These are phyloP conservation scores for Aspergillus baeticus DNA, from an alignment of 495 filamentous ascomycete species.

Conservation along the genomic window DNA sequence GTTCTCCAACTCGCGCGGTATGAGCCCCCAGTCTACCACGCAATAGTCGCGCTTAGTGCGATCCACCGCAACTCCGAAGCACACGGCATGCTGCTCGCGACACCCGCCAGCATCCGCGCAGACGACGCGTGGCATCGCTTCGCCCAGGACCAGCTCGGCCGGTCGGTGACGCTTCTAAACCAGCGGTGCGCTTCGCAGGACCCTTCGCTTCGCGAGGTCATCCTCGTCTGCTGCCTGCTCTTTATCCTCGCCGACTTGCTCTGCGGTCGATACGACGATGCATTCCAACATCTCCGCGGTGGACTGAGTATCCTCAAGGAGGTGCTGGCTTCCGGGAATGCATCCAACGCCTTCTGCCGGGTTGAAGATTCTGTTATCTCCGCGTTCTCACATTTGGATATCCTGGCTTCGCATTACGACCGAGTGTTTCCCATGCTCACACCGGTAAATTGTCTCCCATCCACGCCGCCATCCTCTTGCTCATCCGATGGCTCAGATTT, in stretches of 20 bases:
- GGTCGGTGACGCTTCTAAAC: background rate
- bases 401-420: too few species aligned
- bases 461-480: too few species aligned
- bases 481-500: too few species aligned
- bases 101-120: background rate
- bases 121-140: background rate
- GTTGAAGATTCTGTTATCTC: too few species aligned
- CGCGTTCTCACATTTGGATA: too few species aligned
- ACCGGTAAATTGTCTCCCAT: too few species aligned
- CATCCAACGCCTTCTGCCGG: too few species aligned
- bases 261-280: background rate
- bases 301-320: conserved; percentile 4
- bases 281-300: background rate
- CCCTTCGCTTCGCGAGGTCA: background rate
- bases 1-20: background rate
- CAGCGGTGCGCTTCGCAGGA: background rate
- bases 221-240: conserved; percentile 6
- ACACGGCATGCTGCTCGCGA: background rate
- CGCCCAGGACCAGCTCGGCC: background rate
- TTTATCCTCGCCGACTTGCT: background rate
- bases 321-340: background rate
- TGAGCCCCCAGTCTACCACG: background rate
- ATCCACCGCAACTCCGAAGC: too few species aligned
- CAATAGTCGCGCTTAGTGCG: background rate
- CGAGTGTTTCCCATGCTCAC: too few species aligned